Base-by-base conservation (phyloP, 352 stramenopile species). In the Globisporangium ultimum region DNA sequence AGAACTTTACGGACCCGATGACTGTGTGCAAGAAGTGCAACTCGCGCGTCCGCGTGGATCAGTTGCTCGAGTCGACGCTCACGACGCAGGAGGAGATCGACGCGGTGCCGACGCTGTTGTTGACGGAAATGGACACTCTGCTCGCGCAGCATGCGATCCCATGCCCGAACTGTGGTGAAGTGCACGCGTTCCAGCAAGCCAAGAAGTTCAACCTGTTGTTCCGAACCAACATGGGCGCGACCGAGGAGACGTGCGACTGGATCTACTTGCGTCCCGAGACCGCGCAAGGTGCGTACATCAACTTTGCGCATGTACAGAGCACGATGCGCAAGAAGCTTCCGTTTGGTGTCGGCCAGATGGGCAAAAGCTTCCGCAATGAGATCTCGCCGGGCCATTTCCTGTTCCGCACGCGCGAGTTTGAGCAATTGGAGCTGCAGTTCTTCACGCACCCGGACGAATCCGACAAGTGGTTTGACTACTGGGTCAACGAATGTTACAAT, bases 121-220 rank as follows among this genome's bases (percentile, higher is more conserved):
- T 89, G 9, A 24, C 67, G 0, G 71, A 89, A 28, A 86, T 91
- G 69, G 84, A 93, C 55, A 56, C 48, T n/a, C 55, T 86, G 53
- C 67, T 93, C 11, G 4, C 53, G 8, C 24, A 74, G 34, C 72
- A 79, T 56, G 59, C 77, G 42, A 66, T 91, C 9, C 57, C 68
- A 21, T 93, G 84, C 32, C 87, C 84, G 11, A 79, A 56, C 17
- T 93, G 84, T 48, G 68, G 68, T 43, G 53, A 76, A 18, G 68
- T 45, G 21, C 65, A 78, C 58, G 62, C 68, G 56, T 89, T 93
- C 53, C 76, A 88, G 22, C 78, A 76, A 47, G 89, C 95, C 15
- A 94, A 97, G 53, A 91, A 96, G 48, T 99, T 99, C 73, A 99
- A 99, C 72, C 68, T 99, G 61, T 95, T 99, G 64, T 99, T 99